Base-by-base conservation (phyloP, 805 yeast genomes). In the Dipodascopsis uninucleata region DNA sequence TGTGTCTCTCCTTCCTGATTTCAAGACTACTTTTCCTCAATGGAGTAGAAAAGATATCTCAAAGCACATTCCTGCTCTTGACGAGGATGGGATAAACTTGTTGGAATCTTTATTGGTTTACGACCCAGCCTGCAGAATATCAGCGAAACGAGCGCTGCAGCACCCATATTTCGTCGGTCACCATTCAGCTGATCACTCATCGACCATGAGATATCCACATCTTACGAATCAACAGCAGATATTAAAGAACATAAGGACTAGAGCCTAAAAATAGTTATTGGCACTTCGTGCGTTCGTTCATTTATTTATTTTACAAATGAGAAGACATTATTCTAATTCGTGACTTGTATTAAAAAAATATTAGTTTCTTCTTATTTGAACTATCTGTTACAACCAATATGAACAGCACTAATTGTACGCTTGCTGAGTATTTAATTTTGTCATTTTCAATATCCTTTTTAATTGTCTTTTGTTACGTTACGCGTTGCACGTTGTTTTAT, bases 121-220 rank as follows among this genome's bases (percentile, higher is more conserved):
- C 65, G 98, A 93, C 65, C 98, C 98, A 17, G 88, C 95, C 40
- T 78, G 82, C 52, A 75, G 98, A 64, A 85, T 93, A 58, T 82
- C 95, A 59, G 98, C 98, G 43, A 89, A 88, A 68, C 76, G 96
- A 53, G 97, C 97, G 1, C 74, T 89, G 49, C 61, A 76, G 55
- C 97, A 90, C 67, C 94, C 96, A 8, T 93, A 87, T 65, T 87
- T 86, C 28, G 44, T 39, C n/a, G 49, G 49, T 26, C 38, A 29
- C 16, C 26, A 38, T 21, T 37, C 33, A 14, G 42, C 32, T 2
- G 41, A 45, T 8, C 38, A 22, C n/a, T n/a, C n/a, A n/a, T n/a
- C n/a, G 29, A 10, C 29, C 12, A 38, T 33, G 32, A 26, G 28
- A 12, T 37, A 36, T 10, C 17, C 41, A 18, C 31, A 36, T 17